Evolutionary conservation across 2,329 filamentous ascomycete species (phyloP).

Genomic region (Akanthomyces muscarius): DNA sequence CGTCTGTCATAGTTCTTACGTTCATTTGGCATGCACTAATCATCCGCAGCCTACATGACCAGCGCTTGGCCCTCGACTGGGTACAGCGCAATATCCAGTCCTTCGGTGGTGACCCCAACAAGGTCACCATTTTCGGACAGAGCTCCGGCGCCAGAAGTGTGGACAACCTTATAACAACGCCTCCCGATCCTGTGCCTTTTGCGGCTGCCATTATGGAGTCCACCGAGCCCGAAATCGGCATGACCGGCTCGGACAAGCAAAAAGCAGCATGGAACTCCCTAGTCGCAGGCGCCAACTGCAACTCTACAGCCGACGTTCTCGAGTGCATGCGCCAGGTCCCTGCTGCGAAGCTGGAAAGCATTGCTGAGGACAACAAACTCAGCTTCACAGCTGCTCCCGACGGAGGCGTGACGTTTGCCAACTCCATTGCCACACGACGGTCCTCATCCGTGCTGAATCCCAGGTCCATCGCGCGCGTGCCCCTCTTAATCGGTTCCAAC

Average conservation of each 20-base stretch:
- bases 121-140: slow-evolving; percentile 60
- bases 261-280: background rate
- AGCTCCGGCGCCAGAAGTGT: slow-evolving; percentile 53
- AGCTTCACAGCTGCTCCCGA: slow-evolving; percentile 24
- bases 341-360: slow-evolving; percentile 13
- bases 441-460: background rate
- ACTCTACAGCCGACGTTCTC: slow-evolving; percentile 6
- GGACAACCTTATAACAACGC: slow-evolving; percentile 25
- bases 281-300: slow-evolving; percentile 17
- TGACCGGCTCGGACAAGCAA: background rate
- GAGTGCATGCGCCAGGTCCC: slow-evolving; percentile 26
- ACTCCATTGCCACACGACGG: slow-evolving; percentile 19
- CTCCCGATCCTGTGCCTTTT: slow-evolving; percentile 28
- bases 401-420: slow-evolving; percentile 21
- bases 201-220: slow-evolving; percentile 28
- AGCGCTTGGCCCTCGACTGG: slow-evolving; percentile 55
- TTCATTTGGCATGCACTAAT: background rate
- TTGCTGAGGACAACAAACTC: slow-evolving; percentile 21
- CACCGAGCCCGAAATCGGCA: slow-evolving; percentile 6
- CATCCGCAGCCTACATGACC: slow-evolving; percentile 36
- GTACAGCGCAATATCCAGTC: slow-evolving; percentile 56
- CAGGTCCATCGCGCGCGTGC: slow-evolving; percentile 11
- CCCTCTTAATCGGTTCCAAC: slow-evolving; percentile 14
- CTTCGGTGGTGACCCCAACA: slow-evolving; percentile 60
- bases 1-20: background rate